Evolutionary conservation across 371 early-diverging fungal genomes (phyloP), one percentile per base, ranked within the genome.

Genomic region (Smittium mucronatum): DNA sequence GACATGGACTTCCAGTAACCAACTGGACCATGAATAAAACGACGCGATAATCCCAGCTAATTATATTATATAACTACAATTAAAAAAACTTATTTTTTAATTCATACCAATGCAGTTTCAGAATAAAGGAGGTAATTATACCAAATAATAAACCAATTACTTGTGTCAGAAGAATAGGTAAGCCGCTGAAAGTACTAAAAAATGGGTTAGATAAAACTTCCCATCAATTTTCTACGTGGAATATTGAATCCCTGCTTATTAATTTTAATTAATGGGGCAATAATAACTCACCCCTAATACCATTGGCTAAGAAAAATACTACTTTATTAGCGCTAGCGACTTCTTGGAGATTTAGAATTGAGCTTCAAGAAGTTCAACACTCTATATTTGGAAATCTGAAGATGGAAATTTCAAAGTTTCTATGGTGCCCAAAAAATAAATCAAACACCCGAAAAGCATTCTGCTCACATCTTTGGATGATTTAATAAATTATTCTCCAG

Each of bases 351-450:
- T 33, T 33, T 21, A 33, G 64, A 33, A 64, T 16, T 31, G 31
- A 64, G 26, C 26, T 64, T 15, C 64, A 64, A 64, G 64, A 26
- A 36, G 32, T 64, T 34, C 16, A 34, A 36, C 16, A 33, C 21
- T 26, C 64, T 21, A 64, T 30, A 64, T 64, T 28, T 15, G 36
- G 64, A 64, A 64, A 64, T 11, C 36, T 28, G 30, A 64, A n/a
- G n/a, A n/a, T n/a, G n/a, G n/a, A n/a, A n/a, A n/a, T n/a, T n/a
- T n/a, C n/a, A n/a, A n/a, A 30, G 36, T 64, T 30, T 31, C 30
- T 64, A 2, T 64, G 34, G 34, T 64, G 59, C 30, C 64, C 64
- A 64, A 34, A 64, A 15, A 15, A 64, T 36, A 64, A 64, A 33
- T 16, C 30, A 64, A 64, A 64, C 25, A 25, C 5, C 21, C 31